phyloP scores from a whole-genome alignment of 768 basidiomycete species.

The Austroboletus eburneus region DNA sequence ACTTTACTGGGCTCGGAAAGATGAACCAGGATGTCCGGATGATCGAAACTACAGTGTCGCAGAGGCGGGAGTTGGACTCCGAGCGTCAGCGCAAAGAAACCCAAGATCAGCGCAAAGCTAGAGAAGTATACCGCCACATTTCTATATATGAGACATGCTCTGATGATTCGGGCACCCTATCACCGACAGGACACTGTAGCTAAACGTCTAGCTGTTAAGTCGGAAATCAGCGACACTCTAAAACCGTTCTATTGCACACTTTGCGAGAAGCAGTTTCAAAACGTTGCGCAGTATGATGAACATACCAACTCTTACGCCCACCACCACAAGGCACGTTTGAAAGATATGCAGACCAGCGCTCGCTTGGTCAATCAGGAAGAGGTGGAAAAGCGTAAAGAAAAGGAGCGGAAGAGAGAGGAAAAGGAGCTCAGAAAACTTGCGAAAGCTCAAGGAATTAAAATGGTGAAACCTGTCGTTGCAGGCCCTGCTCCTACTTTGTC shows the following conservation, averaged over 20 bases:
- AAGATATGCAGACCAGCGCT: conserved; percentile 75
- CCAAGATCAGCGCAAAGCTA: conserved; percentile 65
- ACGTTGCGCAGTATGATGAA: conserved; percentile 82
- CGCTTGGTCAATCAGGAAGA: conserved; percentile 65
- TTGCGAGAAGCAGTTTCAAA: conserved; percentile 87
- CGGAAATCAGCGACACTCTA: conserved; percentile 64
- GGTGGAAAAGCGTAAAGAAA: conserved; percentile 73
- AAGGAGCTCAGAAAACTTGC: conserved; percentile 82
- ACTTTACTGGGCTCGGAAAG: conserved; percentile 78
- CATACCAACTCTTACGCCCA: conserved; percentile 89
- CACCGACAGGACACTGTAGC: conserved; percentile 54
- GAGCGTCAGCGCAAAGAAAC: conserved; percentile 79
- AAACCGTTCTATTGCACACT: conserved; percentile 75
- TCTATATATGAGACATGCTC: conserved; percentile 3
- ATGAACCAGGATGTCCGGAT: conserved; percentile 73
- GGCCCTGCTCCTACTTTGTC: conserved; percentile 10
- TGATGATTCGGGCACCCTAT: conserved; percentile 1
- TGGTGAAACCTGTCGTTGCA: conserved; percentile 35
- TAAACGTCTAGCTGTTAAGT: conserved; percentile 58
- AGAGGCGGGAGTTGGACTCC: conserved; percentile 74
- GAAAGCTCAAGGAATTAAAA: conserved; percentile 74
- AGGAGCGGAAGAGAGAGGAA: conserved; percentile 81
- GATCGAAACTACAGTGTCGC: conserved; percentile 82
- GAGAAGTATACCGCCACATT: conserved; percentile 50
- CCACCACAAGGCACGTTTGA: conserved; percentile 78